Evolutionary conservation across 2,329 filamentous ascomycete genomes (phyloP).

Genomic region (Canariomyces notabilis): DNA sequence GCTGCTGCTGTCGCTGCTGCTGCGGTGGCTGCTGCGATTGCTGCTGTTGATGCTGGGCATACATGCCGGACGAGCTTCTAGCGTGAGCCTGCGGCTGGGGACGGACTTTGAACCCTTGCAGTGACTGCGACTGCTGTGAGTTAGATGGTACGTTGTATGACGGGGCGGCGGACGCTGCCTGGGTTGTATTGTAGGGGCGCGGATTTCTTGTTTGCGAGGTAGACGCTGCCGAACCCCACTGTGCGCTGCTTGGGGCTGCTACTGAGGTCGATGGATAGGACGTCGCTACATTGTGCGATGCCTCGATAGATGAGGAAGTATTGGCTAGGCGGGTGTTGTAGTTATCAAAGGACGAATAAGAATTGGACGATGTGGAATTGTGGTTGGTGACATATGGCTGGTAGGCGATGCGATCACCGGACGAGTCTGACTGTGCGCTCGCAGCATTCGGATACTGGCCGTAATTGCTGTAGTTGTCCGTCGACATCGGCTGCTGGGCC

Average conservation of each 20-base stretch:
- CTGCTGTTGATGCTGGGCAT: slow-evolving; percentile 27
- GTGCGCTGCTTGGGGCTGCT: slow-evolving; percentile 20
- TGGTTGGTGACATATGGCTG: slow-evolving; percentile 32
- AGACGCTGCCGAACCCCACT: slow-evolving; percentile 25
- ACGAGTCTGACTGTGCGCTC: slow-evolving; percentile 12
- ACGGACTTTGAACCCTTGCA: slow-evolving; percentile 24
- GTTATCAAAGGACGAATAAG: slow-evolving; percentile 25
- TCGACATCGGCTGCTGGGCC: slow-evolving; percentile 13
- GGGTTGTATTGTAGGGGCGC: slow-evolving; percentile 28
- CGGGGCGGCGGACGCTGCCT: slow-evolving; percentile 21
- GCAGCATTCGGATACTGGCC: slow-evolving; percentile 19
- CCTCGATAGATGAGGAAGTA: slow-evolving; percentile 16
- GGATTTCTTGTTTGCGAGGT: slow-evolving; percentile 24
- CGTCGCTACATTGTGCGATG: slow-evolving; percentile 26
- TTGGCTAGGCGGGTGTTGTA: slow-evolving; percentile 22
- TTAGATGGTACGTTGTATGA: slow-evolving; percentile 23
- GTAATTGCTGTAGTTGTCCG: slow-evolving; percentile 22
- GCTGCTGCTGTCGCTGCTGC: slow-evolving; percentile 26
- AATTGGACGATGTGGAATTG: slow-evolving; percentile 13
- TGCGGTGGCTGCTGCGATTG: slow-evolving; percentile 11
- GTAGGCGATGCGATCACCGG: slow-evolving; percentile 26
- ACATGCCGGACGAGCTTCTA: slow-evolving; percentile 23
- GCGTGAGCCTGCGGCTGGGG: slow-evolving; percentile 27
- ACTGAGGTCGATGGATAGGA: slow-evolving; percentile 28
- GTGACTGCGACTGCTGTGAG: slow-evolving; percentile 19